Evolutionary conservation across 176 grass and related monocot species (phyloP).

Genomic region (Olyra latifolia): DNA sequence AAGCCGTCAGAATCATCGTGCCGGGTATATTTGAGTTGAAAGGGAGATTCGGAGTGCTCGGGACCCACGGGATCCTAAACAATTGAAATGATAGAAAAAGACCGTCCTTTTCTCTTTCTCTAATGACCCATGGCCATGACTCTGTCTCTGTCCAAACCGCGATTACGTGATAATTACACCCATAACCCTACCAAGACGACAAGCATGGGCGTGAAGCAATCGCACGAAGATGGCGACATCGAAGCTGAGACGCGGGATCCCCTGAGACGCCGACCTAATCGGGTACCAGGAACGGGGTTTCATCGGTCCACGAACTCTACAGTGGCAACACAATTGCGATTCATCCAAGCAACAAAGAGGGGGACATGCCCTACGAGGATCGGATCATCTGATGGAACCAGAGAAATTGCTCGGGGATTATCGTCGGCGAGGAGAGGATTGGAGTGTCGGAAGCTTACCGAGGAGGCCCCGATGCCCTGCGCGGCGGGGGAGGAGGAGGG

Average conservation of each 20-base stretch:
- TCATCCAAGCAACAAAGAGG: background rate
- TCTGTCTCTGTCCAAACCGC: slow-evolving; percentile 15
- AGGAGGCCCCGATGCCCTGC: slow-evolving; percentile 18
- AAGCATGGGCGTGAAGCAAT: background rate
- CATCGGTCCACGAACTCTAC: background rate
- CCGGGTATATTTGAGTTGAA: background rate
- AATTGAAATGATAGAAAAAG: slow-evolving; percentile 36
- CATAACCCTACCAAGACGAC: background rate
- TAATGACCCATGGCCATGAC: background rate
- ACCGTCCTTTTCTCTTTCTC: background rate
- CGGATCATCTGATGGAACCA: background rate
- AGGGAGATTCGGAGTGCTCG: background rate
- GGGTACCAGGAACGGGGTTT: background rate
- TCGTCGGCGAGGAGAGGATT: background rate
- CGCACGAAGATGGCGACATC: background rate
- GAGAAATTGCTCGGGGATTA: background rate
- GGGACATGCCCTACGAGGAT: background rate
- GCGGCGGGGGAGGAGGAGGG: background rate
- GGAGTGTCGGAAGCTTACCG: background rate
- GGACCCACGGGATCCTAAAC: slow-evolving; percentile 25
- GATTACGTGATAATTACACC: slow-evolving; percentile 15
- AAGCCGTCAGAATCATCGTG: background rate
- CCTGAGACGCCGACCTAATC: background rate
- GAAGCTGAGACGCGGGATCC: too few relatives aligned
- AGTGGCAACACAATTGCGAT: background rate